Evolutionary conservation across 2,329 filamentous ascomycete species (phyloP), one percentile per base, ranked within the genome.

Genomic region (Xylaria sp.): DNA sequence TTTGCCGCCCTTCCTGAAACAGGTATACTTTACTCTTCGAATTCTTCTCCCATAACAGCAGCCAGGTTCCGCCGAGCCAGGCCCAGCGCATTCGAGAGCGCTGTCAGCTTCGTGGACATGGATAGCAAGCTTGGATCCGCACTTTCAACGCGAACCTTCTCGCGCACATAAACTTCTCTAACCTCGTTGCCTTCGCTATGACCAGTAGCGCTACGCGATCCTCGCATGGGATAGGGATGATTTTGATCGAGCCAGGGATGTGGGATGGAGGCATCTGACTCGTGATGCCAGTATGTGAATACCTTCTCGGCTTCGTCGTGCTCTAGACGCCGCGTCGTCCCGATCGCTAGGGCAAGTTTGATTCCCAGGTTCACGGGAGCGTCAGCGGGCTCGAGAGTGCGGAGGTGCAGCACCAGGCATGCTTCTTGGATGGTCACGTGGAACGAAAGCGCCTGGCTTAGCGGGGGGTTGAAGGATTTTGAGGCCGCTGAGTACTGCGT

Each of bases 121-220:
- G 91, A 90, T 75, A 97, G 88, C 67, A 97, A 75, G 70, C 88
- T 94, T 1, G 94, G 94, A 75, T 98, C 94, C 58, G 93, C 92
- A 71, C 88, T 94, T 76, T 97, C 94, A 1, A 97, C 89, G 42
- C 91, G 84, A 4, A 97, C 86, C 79, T 97, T 97, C 75, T 97
- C 94, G 69, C 89, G 88, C 47, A 98, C 94, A 67, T 87, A 89
- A 2, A 97, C 93, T 2, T 46, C 60, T 64, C 95, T 88, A 2
- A 77, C 75, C 33, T 76, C 64, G 37, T 72, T 71, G 15, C 69
- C 68, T 9, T 55, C 59, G 1, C 51, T 9, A 23, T 51, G 63
- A 37, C 63, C 64, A 31, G 61, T 54, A 21, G 49, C 35, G 54
- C 50, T 52, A 25, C 60, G 66, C 21, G 56, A 35, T 6, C 61